Evolutionary conservation across 164 flowering plant species (phyloP), one percentile per base, ranked within the genome.

Genomic region (Macadamia tetraphylla): DNA sequence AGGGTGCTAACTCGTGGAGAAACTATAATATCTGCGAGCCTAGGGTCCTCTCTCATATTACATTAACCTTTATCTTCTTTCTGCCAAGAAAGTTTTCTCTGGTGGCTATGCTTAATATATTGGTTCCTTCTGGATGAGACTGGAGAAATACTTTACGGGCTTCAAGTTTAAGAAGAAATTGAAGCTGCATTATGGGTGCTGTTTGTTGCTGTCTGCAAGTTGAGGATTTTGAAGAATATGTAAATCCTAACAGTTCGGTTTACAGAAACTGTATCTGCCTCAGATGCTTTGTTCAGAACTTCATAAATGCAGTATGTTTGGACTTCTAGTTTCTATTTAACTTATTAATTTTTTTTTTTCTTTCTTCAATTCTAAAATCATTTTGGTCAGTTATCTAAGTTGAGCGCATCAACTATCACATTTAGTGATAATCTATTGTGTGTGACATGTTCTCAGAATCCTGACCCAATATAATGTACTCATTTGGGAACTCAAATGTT

Each of bases 141-240:
- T 53, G 57, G 18, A 53, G 57, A 53, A 17, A 14, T 6, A 53
- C 18, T 17, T 11, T 14, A 17, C 17, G 15, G 57, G 57, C n/a
- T 53, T 14, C 15, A 17, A 53, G 57, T 14, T 53, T 14, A 13
- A 53, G 13, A 53, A 53, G 57, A 53, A 53, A 53, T 53, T 73
- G 55, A 32, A 62, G 31, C 68, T 68, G 74, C 70, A 76, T 56
- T 52, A 93, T 93, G 98, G 98, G 94, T 63, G 67, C 92, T 58
- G 88, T 80, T 67, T 94, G 96, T 78, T 86, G 93, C 82, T 94
- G 98, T 67, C 66, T 89, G 75, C 85, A 67, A 43, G 75, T 59
- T 10, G 87, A 84, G 66, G 89, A 84, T 62, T 75, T 82, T 59
- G 96, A 91, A 61, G 97, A 91, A 46, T 85, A 83, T 71, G 78